Conservation (phyloP, 805 yeast species). For the Cyberlindnera maclurae region DNA sequence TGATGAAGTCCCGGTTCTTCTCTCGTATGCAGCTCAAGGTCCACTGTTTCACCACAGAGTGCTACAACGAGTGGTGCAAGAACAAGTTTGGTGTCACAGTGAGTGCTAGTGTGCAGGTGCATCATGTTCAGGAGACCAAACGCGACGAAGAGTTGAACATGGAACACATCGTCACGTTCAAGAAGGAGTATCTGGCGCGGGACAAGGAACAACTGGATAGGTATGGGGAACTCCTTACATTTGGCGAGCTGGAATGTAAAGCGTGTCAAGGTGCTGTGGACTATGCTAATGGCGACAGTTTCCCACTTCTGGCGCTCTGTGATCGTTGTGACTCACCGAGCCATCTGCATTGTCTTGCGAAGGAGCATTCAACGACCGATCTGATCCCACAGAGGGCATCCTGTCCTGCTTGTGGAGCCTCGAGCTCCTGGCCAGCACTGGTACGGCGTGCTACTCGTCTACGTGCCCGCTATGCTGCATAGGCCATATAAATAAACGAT, state of each 20-base stretch:
- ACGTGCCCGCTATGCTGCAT: conserved; percentile 1
- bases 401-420: conserved; percentile 6
- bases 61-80: conserved; percentile 16
- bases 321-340: conserved; percentile 27
- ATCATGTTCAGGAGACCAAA: conserved; percentile 4
- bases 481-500: background rate
- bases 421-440: conserved; percentile 4
- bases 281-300: conserved; percentile 25
- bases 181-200: conserved; percentile 8
- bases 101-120: conserved; percentile 5
- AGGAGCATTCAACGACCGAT: background rate
- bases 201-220: conserved; percentile 11
- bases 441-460: conserved; percentile 8
- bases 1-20: conserved; percentile 39
- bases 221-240: conserved; percentile 17
- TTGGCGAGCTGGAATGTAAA: conserved; percentile 25
- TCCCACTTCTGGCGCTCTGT: conserved; percentile 32
- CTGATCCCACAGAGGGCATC: conserved; percentile 8
- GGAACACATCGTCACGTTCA: conserved; percentile 23
- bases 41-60: conserved; percentile 34
- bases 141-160: conserved; percentile 17
- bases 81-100: conserved; percentile 14
- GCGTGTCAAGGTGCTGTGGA: conserved; percentile 29
- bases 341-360: conserved; percentile 36
- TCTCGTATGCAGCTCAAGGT: conserved; percentile 37